These are phyloP conservation scores for Chimonanthus praecox DNA, from an alignment of 164 flowering plant species.

Conservation along the genomic window DNA sequence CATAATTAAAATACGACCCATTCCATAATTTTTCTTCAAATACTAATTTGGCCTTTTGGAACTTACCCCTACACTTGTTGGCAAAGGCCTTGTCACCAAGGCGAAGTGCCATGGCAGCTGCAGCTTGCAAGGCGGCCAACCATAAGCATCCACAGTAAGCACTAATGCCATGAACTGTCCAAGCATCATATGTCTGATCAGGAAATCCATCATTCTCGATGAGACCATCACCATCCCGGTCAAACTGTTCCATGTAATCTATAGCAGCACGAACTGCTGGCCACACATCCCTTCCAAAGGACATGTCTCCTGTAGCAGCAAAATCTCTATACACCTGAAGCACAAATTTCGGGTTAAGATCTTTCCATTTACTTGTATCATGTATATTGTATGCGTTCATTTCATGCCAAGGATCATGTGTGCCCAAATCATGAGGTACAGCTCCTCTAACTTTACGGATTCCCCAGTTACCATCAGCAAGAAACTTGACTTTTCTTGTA, in stretches of 20 bases:
- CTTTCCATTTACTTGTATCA: slow-evolving; percentile 91
- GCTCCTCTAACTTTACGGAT: slow-evolving; percentile 87
- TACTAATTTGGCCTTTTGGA: slow-evolving; percentile 51
- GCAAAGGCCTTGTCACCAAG: slow-evolving; percentile 65
- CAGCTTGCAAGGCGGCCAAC: slow-evolving; percentile 97
- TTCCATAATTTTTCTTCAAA: slow-evolving; percentile 87
- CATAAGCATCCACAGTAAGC: slow-evolving; percentile 94
- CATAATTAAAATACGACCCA: slow-evolving; percentile 87
- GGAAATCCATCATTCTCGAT: slow-evolving; percentile 95
- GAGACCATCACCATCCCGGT: slow-evolving; percentile 69
- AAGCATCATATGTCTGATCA: slow-evolving; percentile 90
- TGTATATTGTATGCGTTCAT: slow-evolving; percentile 96
- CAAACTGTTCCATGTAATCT: slow-evolving; percentile 93
- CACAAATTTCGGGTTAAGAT: slow-evolving; percentile 84
- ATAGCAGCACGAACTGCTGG: slow-evolving; percentile 91
- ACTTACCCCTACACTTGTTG: slow-evolving; percentile 54
- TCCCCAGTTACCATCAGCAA: slow-evolving; percentile 79
- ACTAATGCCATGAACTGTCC: slow-evolving; percentile 95
- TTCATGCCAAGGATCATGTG: slow-evolving; percentile 92
- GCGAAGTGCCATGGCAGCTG: slow-evolving; percentile 83
- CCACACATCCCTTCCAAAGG: slow-evolving; percentile 88
- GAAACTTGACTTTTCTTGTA: slow-evolving; percentile 73
- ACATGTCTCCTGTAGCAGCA: slow-evolving; percentile 76
- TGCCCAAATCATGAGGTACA: slow-evolving; percentile 90
- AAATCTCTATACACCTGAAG: slow-evolving; percentile 93